A percentile compares a stretch with the other conserved stretches of the same genome.
These are phyloP conservation scores for Calonectria pauciramosa DNA, from an alignment of 2,329 filamentous ascomycete species.

Conservation along the genomic window DNA sequence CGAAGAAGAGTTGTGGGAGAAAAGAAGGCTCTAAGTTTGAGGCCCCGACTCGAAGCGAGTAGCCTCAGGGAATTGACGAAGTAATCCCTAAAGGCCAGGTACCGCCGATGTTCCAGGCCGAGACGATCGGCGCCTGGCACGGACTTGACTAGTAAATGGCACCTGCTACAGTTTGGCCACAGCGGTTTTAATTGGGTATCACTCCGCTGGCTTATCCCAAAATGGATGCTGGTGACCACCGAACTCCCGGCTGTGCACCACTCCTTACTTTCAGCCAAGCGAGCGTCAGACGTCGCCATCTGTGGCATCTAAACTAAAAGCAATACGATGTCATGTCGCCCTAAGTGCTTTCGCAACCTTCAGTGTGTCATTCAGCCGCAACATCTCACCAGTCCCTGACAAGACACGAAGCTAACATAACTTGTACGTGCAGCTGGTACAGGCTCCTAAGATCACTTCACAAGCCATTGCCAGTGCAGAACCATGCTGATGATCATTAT, in stretches of 20 bases:
- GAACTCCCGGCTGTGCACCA: neutral
- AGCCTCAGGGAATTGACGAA: slow-evolving; percentile 37
- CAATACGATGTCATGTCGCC: neutral
- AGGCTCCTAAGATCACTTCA: neutral
- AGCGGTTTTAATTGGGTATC: slow-evolving; percentile 37
- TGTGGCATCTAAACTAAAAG: neutral
- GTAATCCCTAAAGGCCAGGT: slow-evolving; percentile 28
- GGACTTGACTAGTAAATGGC: slow-evolving; percentile 14
- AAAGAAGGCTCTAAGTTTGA: slow-evolving; percentile 36
- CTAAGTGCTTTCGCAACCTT: neutral
- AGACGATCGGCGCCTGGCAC: slow-evolving; percentile 24
- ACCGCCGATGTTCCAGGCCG: slow-evolving; percentile 36
- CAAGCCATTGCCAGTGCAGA: too few relatives aligned
- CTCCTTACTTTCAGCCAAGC: neutral
- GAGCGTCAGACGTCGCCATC: neutral
- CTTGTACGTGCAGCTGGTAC: neutral
- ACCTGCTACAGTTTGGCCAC: slow-evolving; percentile 3
- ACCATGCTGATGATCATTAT: neutral
- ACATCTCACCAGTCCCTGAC: neutral
- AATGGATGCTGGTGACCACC: neutral
- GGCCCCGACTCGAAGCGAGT: slow-evolving; percentile 30
- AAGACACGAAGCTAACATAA: too few relatives aligned
- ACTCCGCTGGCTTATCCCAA: slow-evolving; percentile 18
- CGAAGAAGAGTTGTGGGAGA: slow-evolving; percentile 27
- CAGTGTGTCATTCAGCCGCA: neutral